A percentile compares a stretch with the other conserved stretches of the same genome.
phyloP scores from a whole-genome alignment of 352 stramenopile genomes.

The Thalassiosira ordinaria region DNA sequence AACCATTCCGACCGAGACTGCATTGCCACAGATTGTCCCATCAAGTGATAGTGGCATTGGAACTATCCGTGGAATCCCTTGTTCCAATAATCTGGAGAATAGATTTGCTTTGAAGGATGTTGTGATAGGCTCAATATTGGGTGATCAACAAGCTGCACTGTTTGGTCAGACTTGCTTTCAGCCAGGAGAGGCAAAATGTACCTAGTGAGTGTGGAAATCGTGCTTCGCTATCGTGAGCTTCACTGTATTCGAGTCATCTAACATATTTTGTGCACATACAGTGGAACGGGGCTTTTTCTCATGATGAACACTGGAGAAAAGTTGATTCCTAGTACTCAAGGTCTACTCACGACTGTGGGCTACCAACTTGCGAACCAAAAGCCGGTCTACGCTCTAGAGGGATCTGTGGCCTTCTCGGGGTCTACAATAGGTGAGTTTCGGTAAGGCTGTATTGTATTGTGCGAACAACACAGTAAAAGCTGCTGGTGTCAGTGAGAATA shows the following conservation, averaged over 20 bases:
- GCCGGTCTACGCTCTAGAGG: constrained; percentile 96
- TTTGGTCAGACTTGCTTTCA: constrained; percentile 97
- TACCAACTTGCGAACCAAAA: constrained; percentile 89
- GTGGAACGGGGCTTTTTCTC: constrained; percentile 98
- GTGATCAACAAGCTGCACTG: constrained; percentile 96
- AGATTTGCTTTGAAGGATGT: constrained; percentile 86
- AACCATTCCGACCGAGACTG: constrained; percentile 45
- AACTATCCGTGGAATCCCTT: constrained; percentile 40
- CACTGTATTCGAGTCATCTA: no score
- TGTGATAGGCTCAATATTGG: constrained; percentile 92
- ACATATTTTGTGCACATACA: no score
- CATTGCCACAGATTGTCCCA: constrained; percentile 91
- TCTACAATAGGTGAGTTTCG: no score
- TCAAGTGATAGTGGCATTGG: constrained; percentile 75
- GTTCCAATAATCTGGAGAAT: constrained; percentile 29
- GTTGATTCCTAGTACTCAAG: constrained; percentile 88
- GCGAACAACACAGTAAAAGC: no score
- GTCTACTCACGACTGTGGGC: constrained; percentile 95
- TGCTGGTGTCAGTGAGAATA: no score
- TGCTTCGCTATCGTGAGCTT: no score
- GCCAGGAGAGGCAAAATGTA: constrained; percentile 96
- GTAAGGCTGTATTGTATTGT: no score
- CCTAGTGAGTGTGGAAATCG: no score
- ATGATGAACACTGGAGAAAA: constrained; percentile 98
- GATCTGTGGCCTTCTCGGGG: constrained; percentile 94